Conservation (phyloP, 2,329 filamentous ascomycete species). For the Nannizziopsis arthrosporioides region DNA sequence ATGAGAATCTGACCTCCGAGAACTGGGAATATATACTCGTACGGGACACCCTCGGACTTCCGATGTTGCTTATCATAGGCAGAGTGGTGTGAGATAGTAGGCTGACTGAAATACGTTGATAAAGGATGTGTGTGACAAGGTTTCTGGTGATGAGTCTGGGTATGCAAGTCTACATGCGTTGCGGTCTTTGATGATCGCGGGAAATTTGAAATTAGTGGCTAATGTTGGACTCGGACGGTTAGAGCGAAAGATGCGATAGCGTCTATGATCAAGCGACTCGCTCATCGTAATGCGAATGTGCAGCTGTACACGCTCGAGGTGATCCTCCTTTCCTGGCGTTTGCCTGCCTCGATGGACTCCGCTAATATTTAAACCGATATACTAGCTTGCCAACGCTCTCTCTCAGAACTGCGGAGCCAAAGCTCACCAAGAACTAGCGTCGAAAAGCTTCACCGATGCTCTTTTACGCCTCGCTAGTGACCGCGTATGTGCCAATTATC, state of each 20-base stretch:
- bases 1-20: slow-evolving; percentile 89
- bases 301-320: slow-evolving; percentile 90
- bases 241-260: slow-evolving; percentile 73
- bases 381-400: slow-evolving; percentile 72
- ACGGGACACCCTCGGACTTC: slow-evolving; percentile 18
- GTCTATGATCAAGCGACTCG: slow-evolving; percentile 80
- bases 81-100: not conserved
- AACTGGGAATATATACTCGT: slow-evolving; percentile 62
- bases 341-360: not conserved
- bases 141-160: slow-evolving; percentile 40
- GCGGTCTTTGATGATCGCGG: not conserved
- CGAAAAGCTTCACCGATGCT: slow-evolving; percentile 86
- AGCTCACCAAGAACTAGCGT: slow-evolving; percentile 82
- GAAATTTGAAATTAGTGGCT: not conserved
- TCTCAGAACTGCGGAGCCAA: slow-evolving; percentile 81
- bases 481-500: slow-evolving; percentile 37
- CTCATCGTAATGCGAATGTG: slow-evolving; percentile 89
- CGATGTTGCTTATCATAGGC: not conserved
- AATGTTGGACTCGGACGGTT: not conserved
- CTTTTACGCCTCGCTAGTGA: slow-evolving; percentile 83
- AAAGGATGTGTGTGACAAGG: slow-evolving; percentile 52
- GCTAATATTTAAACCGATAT: not conserved
- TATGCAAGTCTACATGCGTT: slow-evolving; percentile 18
- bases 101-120: slow-evolving; percentile 3
- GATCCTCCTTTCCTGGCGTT: slow-evolving; percentile 16